Evolutionary conservation across 768 basidiomycete genomes (phyloP).

Genomic region (Nevesoporus exiguus): DNA sequence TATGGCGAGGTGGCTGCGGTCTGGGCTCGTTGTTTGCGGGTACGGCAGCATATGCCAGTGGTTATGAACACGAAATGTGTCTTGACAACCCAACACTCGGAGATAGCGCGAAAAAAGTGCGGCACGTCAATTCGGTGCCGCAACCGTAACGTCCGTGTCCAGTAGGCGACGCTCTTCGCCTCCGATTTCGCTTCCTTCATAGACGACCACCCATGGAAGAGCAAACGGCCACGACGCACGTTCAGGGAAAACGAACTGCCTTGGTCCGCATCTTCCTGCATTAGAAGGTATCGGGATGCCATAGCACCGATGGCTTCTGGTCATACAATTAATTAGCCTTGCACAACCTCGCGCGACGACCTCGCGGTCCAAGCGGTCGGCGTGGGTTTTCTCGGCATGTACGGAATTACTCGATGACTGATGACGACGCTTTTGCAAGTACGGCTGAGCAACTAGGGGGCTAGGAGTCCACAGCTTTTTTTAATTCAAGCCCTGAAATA

Average conservation of each 20-base stretch:
- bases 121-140: not conserved
- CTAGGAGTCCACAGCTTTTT: not conserved
- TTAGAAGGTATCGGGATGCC: not conserved
- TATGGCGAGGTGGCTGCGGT: not conserved
- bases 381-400: not conserved
- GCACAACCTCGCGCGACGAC: not conserved
- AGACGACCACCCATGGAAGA: not conserved
- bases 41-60: not conserved
- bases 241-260: not conserved
- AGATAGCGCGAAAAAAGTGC: not conserved
- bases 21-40: not conserved
- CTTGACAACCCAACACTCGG: not conserved
- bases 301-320: not conserved
- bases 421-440: not conserved
- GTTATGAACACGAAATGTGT: not conserved
- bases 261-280: not conserved
- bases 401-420: not conserved
- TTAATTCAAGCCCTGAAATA: not conserved
- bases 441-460: not conserved
- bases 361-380: not conserved
- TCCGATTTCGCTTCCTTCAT: not conserved
- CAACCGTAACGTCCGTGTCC: not conserved
- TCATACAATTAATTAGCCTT: conserved; percentile 9
- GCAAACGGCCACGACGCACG: not conserved
- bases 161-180: not conserved